A percentile compares a stretch with the other conserved stretches of the same genome.
phyloP scores from a whole-genome alignment of 1,284 basidiomycete genomes.

The Uromyces viciae-fabae region DNA sequence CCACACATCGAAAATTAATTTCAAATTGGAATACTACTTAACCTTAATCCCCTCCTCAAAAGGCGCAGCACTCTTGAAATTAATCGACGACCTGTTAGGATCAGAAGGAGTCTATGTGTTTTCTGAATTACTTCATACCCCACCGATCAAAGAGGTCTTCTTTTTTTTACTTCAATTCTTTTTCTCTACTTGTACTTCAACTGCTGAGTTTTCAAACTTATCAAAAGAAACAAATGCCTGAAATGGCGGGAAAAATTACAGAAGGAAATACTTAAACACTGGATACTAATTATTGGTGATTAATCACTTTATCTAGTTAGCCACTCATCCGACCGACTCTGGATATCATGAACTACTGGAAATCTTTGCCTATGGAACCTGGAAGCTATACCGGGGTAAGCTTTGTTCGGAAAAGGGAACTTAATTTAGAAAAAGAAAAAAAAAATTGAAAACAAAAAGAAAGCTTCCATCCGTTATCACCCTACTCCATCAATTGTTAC shows the following conservation, averaged over 20 bases:
- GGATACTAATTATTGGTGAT: too few relatives aligned
- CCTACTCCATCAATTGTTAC: too few relatives aligned
- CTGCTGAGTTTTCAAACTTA: too few relatives aligned
- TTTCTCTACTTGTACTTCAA: background rate
- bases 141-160: constrained; percentile 22
- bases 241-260: too few relatives aligned
- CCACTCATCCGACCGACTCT: constrained; percentile 17
- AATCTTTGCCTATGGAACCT: constrained; percentile 83
- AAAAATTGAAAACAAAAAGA: too few relatives aligned
- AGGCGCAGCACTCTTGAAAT: constrained; percentile 8
- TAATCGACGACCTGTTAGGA: constrained; percentile 11
- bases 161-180: too few relatives aligned
- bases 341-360: constrained; percentile 62
- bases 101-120: constrained; percentile 29
- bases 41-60: constrained; percentile 5
- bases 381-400: constrained; percentile 64
- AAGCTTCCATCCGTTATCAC: too few relatives aligned
- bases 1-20: constrained; percentile 20
- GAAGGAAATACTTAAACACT: too few relatives aligned
- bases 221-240: too few relatives aligned
- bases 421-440: too few relatives aligned
- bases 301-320: background rate
- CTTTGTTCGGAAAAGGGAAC: too few relatives aligned
- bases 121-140: constrained; percentile 17
- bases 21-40: constrained; percentile 24